Evolutionary conservation across 768 basidiomycete genomes (phyloP).

Genomic region (Fomitopsis serialis): DNA sequence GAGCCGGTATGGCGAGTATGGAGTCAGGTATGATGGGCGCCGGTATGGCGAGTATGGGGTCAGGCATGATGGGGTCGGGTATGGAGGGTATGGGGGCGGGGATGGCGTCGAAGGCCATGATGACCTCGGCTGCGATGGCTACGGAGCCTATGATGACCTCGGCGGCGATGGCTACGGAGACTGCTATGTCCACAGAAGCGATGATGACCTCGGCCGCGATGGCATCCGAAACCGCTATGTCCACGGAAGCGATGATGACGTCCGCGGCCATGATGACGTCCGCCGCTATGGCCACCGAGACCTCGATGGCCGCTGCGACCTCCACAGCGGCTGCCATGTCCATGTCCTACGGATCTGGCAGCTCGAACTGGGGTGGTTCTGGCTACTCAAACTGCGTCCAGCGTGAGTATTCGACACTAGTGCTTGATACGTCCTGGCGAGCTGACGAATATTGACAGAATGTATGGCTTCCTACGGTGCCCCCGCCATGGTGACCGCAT

Average conservation of each 20-base stretch:
- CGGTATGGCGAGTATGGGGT: not conserved
- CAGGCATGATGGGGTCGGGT: not conserved
- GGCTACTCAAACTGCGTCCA: constrained; percentile 67
- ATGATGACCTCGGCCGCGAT: not conserved
- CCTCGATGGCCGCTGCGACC: not conserved
- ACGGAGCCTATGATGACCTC: constrained; percentile 3
- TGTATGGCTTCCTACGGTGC: constrained; percentile 57
- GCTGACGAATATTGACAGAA: constrained; percentile 33
- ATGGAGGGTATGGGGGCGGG: not conserved
- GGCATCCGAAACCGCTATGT: not conserved
- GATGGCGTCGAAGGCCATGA: not conserved
- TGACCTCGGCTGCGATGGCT: not conserved
- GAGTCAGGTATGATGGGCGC: not conserved
- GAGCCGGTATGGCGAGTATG: not conserved
- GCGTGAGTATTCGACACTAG: constrained; percentile 38
- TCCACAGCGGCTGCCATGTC: constrained; percentile 8
- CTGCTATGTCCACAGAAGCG: not conserved
- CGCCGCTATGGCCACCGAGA: constrained; percentile 4
- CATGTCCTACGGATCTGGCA: constrained; percentile 56
- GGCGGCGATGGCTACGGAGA: constrained; percentile 1
- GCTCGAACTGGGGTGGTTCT: constrained; percentile 47
- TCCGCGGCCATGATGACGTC: not conserved
- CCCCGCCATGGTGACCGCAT: constrained; percentile 18
- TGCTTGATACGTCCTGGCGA: not conserved
- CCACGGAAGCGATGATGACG: too few relatives aligned